phyloP scores from a whole-genome alignment of 2,329 filamentous ascomycete genomes.

The Colletotrichum costaricense region DNA sequence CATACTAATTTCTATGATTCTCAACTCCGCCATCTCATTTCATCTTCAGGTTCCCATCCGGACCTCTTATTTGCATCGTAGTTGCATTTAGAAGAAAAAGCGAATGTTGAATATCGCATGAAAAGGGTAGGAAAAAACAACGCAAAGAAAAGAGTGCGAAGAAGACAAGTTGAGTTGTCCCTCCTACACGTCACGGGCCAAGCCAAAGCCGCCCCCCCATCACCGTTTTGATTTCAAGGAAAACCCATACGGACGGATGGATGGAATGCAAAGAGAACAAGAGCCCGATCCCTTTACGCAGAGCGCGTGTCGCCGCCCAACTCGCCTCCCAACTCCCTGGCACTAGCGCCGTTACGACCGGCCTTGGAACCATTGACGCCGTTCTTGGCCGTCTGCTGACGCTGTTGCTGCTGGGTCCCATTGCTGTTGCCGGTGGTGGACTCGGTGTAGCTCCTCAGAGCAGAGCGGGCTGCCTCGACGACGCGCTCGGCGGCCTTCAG shows the following conservation, averaged over 20 bases:
- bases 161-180: conserved; percentile 31
- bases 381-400: conserved; percentile 13
- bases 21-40: neutral
- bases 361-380: conserved; percentile 31
- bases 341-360: conserved; percentile 24
- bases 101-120: conserved; percentile 37
- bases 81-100: conserved; percentile 1
- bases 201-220: neutral
- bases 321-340: conserved; percentile 66
- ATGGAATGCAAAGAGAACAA: neutral
- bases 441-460: conserved; percentile 53
- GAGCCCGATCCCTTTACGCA: conserved; percentile 9
- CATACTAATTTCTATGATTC: neutral
- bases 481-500: conserved; percentile 59
- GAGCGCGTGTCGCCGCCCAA: conserved; percentile 69
- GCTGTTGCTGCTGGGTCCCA: neutral
- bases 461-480: conserved; percentile 56
- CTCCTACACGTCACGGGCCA: neutral
- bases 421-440: conserved; percentile 38
- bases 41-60: neutral
- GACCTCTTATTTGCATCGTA: neutral
- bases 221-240: neutral
- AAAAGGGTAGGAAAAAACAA: neutral
- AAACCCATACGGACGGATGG: conserved; percentile 5
- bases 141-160: neutral